Conservation (phyloP, 2,329 filamentous ascomycete species). For the Mariannaea elegans region DNA sequence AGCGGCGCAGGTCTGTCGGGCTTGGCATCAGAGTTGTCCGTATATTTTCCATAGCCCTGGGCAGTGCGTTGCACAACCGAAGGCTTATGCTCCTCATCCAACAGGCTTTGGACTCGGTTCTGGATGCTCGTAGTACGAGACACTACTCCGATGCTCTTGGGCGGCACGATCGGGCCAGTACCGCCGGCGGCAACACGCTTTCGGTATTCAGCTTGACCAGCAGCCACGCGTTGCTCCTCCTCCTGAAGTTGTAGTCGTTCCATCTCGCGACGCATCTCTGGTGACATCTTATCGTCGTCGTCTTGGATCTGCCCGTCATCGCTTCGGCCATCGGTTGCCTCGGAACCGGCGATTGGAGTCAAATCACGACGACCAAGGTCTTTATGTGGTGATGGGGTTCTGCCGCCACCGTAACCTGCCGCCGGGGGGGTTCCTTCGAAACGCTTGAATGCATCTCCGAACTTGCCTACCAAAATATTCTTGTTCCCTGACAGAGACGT, state of each 20-base stretch:
- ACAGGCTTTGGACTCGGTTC: constrained; percentile 84
- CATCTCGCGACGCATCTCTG: constrained; percentile 89
- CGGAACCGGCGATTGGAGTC: constrained; percentile 80
- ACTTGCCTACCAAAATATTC: constrained; percentile 84
- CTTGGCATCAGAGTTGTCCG: constrained; percentile 60
- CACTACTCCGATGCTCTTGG: constrained; percentile 65
- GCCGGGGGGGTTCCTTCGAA: constrained; percentile 72
- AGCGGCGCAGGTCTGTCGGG: constrained; percentile 53
- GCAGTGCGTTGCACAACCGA: constrained; percentile 73
- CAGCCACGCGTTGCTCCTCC: constrained; percentile 90
- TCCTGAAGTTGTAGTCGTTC: constrained; percentile 83
- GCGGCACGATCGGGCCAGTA: constrained; percentile 51
- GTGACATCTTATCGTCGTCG: constrained; percentile 75
- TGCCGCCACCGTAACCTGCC: constrained; percentile 41
- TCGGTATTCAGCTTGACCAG: constrained; percentile 88
- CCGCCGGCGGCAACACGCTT: constrained; percentile 70
- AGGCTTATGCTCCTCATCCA: constrained; percentile 77
- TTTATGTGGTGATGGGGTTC: constrained; percentile 60
- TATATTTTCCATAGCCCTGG: constrained; percentile 89
- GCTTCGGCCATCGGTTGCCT: constrained; percentile 66
- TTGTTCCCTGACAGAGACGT: constrained; percentile 79
- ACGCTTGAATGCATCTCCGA: constrained; percentile 91
- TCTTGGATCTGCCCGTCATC: constrained; percentile 71
- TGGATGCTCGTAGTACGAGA: constrained; percentile 86
- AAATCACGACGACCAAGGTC: constrained; percentile 60